Base-by-base conservation (phyloP, 164 flowering plant genomes). In the Nymphaea thermarum region DNA sequence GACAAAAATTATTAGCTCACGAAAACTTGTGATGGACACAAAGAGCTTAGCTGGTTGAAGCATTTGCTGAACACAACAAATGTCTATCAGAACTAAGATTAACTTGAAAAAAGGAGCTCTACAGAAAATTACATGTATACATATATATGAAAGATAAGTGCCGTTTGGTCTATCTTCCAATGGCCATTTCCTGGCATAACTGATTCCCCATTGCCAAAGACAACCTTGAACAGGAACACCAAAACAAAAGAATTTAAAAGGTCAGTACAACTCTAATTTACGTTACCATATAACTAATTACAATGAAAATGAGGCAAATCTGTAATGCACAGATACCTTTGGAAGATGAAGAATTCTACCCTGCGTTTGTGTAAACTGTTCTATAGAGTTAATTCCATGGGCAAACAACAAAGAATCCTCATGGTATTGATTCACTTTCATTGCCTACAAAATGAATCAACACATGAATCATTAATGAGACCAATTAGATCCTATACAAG, bases 91-190 rank as follows among this genome's bases (percentile, higher is more conserved):
- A 25, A 25, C 36, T 16, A 4, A 61, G 14, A 61, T 5, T 6
- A 61, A 61, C 25, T 11, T 45, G 53, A 45, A 45, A 5, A 1
- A 45, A 10, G 53, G 5, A 45, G 5, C 5, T 5, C 53, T 10
- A 10, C 0, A 5, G 10, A 45, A 45, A 5, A 45, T 5, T 5
- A 45, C 5, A 45, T 1, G 10, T 5, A 45, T 10, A 45, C 53
- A 45, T 5, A 5, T 5, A 45, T 5, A 5, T 45, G 53, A 45
- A 45, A 15, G 68, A 10, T n/a, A 15, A 44, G 44, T 43, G 90
- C 99, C 96, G 88, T 95, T 14, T 88, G 80, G 62, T 83, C 87
- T 43, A 91, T 86, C 67, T 92, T 95, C 99, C 98, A 91, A 0
- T 91, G 77, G 5, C 99, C 99, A 74, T 85, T 86, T 5, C 93